Evolutionary conservation across 176 grass and related monocot species (phyloP), one percentile per base, ranked within the genome.

Genomic region (Phoenix dactylifera): DNA sequence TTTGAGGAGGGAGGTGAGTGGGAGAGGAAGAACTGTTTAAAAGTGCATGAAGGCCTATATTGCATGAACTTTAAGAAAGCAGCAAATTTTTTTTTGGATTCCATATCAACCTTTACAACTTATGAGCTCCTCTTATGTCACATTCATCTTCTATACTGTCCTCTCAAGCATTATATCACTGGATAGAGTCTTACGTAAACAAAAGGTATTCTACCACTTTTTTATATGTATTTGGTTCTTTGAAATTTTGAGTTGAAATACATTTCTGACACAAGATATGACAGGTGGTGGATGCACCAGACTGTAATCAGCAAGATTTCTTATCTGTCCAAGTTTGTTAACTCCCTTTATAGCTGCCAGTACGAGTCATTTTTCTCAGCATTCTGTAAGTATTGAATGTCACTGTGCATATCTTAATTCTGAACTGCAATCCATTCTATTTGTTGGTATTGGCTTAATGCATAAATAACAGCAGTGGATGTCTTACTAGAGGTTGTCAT

Each of bases 1-100:
- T 98, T 98, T 78, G 93, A 98, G 67, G 87, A 85, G 64, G 93
- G 93, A 81, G 93, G 93, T 76, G 93, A 98, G 26, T 92, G 93
- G 93, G 93, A 98, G 79, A 92, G 93, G 58, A 98, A 98, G 79
- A 98, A 98, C 70, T 74, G 93, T 50, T 71, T 98, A 72, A 98
- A 98, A 82, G 93, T 98, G 17, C 91, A 97, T 68, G 93, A 97
- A 91, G 93, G 81, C 59, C 70, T 97, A 71, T 92, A 88, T 67
- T 92, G 87, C 73, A 81, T 92, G 87, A 82, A 97, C 68, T 97
- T 97, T 66, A 88, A 97, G 66, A 88, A 87, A 77, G 93, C 93
- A 52, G 74, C 87, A 15, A 88, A 66, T 78, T 88, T 97, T 71
- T 97, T 97, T 77, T 82, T 97, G 66, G 93, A 97, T 53, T 97